Evolutionary conservation across 225 moss, liverwort and hornwort genomes (phyloP).

Genomic region (Climacium dendroides): DNA sequence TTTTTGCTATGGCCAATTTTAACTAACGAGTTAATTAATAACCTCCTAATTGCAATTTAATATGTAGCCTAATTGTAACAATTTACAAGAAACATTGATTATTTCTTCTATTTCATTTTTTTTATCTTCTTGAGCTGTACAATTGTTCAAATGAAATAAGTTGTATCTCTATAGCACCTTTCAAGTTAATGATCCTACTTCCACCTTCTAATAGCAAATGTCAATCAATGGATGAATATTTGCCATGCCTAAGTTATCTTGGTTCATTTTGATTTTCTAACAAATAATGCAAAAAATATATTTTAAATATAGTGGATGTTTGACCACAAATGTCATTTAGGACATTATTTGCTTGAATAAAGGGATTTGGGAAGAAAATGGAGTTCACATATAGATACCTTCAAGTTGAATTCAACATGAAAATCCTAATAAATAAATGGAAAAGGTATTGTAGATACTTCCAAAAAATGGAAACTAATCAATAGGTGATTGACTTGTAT

Average conservation of each 20-base stretch:
- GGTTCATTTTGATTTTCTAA: not conserved
- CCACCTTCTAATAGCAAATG: not conserved
- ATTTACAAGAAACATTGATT: not conserved
- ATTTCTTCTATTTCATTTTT: not conserved
- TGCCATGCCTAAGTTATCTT: not conserved
- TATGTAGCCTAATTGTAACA: not conserved
- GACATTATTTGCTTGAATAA: not conserved
- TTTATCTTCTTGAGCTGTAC: not conserved
- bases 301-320: not conserved
- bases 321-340: too few species aligned
- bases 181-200: not conserved
- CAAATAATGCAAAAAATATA: not conserved
- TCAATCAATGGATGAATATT: not conserved
- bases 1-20: not conserved
- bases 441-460: too few species aligned
- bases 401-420: too few species aligned
- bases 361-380: not conserved
- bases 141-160: not conserved
- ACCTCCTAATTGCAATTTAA: not conserved
- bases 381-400: not conserved
- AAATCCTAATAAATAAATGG: too few species aligned
- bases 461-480: too few species aligned
- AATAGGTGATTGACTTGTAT: too few species aligned
- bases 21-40: not conserved
- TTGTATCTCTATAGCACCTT: not conserved